Evolutionary conservation across 352 stramenopile genomes (phyloP), one percentile per base, ranked within the genome.

Genomic region (Pythium graminicola): DNA sequence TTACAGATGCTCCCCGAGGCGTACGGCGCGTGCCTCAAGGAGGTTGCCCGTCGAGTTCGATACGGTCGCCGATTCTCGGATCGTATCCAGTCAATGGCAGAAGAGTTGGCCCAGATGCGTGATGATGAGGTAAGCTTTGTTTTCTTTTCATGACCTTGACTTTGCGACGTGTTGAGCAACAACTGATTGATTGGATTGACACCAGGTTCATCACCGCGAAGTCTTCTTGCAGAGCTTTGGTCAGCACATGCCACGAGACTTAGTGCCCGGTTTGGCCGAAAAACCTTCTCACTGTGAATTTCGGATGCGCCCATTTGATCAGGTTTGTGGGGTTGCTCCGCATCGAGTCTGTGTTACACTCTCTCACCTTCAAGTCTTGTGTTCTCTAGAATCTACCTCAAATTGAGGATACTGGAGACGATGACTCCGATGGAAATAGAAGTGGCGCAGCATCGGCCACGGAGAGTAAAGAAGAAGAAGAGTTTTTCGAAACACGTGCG

Each of bases 281-380:
- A 94, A 94, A 43, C 84, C 84, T 4, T 93, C 84, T 36, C 84
- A 94, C 57, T 94, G 84, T 55, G 82, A 91, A 42, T 90, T 94
- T 45, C 76, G 81, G 7, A 94, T 92, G 81, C 68, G 81, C 13
- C 84, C 84, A 22, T 94, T 89, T 64, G 84, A 94, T 46, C 81
- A 79, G 55, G 67, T 76, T 35, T 13, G 29, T 35, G 7, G 13
- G 7, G 7, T 35, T 35, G 7, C 29, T 35, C 7, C 29, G n/a
- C n/a, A n/a, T n/a, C n/a, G n/a, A 13, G 29, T 13, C 7, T 35
- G 29, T 35, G 7, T 13, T 35, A 13, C 13, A 7, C 29, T 13
- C 13, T 7, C 29, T 35, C 29, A 35, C 29, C 13, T 35, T 35
- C 7, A 13, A 13, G 13, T 35, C 13, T 7, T 13, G 29, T 13